phyloP scores from a whole-genome alignment of 2,329 filamentous ascomycete genomes.

The Paraphaeosphaeria sporulosa region DNA sequence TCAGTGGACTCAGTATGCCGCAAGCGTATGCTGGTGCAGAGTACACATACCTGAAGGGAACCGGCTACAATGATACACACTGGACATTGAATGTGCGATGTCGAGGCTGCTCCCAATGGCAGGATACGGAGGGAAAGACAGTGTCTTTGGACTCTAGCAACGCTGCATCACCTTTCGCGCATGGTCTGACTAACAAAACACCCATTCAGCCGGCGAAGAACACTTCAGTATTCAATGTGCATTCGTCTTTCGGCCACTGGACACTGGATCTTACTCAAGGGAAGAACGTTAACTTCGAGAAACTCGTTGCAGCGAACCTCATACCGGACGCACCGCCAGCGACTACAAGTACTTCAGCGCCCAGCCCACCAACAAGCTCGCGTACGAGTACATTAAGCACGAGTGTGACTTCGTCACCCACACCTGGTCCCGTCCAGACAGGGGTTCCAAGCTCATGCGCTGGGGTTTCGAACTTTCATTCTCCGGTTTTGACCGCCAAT shows the following conservation, averaged over 20 bases:
- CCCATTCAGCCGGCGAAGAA: slow-evolving; percentile 40
- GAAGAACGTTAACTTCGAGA: slow-evolving; percentile 35
- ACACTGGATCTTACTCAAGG: slow-evolving; percentile 32
- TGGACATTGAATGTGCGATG: slow-evolving; percentile 43
- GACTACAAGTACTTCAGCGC: slow-evolving; percentile 8
- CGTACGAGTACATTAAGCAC: slow-evolving; percentile 27
- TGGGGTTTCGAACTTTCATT: slow-evolving; percentile 28
- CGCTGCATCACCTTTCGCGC: slow-evolving; percentile 33
- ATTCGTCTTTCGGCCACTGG: slow-evolving; percentile 38
- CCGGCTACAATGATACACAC: slow-evolving; percentile 41
- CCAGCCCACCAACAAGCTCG: slow-evolving; percentile 20
- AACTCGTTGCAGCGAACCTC: slow-evolving; percentile 34
- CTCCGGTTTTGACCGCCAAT: slow-evolving; percentile 25
- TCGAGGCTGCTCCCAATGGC: slow-evolving; percentile 40
- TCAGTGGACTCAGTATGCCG: slow-evolving; percentile 39
- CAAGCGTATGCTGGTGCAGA: slow-evolving; percentile 35
- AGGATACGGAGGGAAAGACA: slow-evolving; percentile 34
- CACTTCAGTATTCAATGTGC: slow-evolving; percentile 40
- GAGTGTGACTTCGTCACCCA: slow-evolving; percentile 16
- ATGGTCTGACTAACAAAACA: slow-evolving; percentile 28
- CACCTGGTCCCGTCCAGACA: slow-evolving; percentile 25
- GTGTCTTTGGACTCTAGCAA: slow-evolving; percentile 27
- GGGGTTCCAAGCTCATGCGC: slow-evolving; percentile 31
- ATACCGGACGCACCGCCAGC: slow-evolving; percentile 24
- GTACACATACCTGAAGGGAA: slow-evolving; percentile 42